phyloP scores from a whole-genome alignment of 352 stramenopile genomes.

The Phytophthora fragariae region DNA sequence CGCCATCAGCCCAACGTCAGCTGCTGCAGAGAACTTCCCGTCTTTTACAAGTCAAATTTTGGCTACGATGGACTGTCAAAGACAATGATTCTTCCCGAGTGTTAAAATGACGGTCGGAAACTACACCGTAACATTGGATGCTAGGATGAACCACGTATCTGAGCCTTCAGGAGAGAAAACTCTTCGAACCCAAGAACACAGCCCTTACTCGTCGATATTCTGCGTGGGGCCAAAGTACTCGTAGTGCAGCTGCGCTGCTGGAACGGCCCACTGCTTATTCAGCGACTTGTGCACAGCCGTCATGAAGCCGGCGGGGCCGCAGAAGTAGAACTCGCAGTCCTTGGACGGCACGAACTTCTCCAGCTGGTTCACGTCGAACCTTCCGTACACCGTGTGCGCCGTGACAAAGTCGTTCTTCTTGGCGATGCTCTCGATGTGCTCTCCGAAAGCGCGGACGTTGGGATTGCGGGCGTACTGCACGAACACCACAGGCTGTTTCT shows the following conservation, averaged over 20 bases:
- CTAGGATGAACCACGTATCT: too few species aligned
- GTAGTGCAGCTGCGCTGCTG: constrained; percentile 57
- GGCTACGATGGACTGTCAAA: too few species aligned
- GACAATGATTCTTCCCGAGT: too few species aligned
- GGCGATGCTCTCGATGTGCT: constrained; percentile 41
- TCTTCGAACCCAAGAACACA: neutral
- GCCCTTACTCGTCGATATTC: neutral
- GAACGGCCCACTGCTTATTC: constrained; percentile 43
- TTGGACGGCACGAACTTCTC: constrained; percentile 43
- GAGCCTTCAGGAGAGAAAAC: too few species aligned
- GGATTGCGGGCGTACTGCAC: constrained; percentile 54
- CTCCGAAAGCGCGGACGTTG: constrained; percentile 42
- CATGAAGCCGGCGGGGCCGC: constrained; percentile 65
- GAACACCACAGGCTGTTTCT: constrained; percentile 50
- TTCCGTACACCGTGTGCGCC: constrained; percentile 44
- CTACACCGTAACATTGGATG: too few species aligned
- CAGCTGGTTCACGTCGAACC: constrained; percentile 40
- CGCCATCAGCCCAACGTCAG: too few species aligned
- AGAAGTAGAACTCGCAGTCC: constrained; percentile 68
- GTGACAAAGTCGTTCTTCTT: constrained; percentile 47
- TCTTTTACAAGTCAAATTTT: too few species aligned
- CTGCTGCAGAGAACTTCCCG: too few species aligned
- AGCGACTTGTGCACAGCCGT: constrained; percentile 49
- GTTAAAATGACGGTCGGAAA: too few species aligned
- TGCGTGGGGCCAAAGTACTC: constrained; percentile 68